Conservation (phyloP, 495 filamentous ascomycete genomes). For the Pyronema domesticum region DNA sequence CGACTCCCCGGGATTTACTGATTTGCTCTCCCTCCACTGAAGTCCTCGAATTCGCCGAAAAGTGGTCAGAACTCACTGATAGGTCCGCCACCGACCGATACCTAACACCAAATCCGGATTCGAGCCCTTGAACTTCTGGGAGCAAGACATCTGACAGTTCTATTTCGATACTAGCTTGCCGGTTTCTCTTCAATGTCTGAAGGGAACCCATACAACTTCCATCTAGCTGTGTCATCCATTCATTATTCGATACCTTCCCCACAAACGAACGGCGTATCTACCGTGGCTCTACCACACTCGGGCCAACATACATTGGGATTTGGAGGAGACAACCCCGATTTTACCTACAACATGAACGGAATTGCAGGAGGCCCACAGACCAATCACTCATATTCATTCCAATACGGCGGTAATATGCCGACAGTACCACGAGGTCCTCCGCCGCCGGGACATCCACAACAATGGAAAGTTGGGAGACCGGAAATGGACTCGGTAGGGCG, state of each 20-base stretch:
- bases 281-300: neutral
- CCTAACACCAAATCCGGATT: neutral
- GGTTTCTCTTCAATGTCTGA: constrained; percentile 6
- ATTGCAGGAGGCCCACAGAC: constrained; percentile 1
- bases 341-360: constrained; percentile 1
- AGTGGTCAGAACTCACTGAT: neutral
- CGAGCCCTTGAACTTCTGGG: neutral
- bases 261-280: neutral
- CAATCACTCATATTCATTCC: neutral
- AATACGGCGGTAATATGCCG: neutral
- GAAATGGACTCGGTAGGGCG: neutral
- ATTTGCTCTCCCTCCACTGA: neutral
- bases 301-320: neutral
- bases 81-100: neutral
- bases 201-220: constrained; percentile 1
- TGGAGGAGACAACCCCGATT: neutral
- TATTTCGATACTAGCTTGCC: neutral
- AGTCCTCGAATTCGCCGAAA: neutral
- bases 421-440: neutral
- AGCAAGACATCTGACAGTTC: neutral
- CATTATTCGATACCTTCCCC: neutral
- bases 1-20: neutral
- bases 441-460: neutral
- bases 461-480: no score
- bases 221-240: neutral